phyloP scores from a whole-genome alignment of 208 protist species.

The Spongospora subterranea region DNA sequence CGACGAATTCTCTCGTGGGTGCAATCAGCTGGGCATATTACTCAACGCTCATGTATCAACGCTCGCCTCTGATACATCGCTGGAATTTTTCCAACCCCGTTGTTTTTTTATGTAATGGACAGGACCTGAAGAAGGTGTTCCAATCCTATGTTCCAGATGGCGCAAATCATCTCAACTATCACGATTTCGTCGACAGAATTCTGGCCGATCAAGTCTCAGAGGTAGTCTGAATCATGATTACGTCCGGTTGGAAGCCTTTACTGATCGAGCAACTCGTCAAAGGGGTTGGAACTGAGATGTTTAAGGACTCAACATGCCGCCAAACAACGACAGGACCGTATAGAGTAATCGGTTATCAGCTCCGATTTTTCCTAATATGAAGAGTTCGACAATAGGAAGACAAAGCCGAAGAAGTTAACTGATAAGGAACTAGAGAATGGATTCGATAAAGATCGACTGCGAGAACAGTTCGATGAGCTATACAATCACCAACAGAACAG shows the following conservation, averaged over 20 bases:
- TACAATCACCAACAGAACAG: not conserved
- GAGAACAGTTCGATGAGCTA: not conserved
- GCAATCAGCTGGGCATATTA: not conserved
- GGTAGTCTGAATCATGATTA: too few species aligned
- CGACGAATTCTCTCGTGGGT: constrained; percentile 17
- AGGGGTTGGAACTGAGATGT: constrained; percentile 25
- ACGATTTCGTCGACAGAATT: constrained; percentile 35
- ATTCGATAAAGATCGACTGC: not conserved
- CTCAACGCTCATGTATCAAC: constrained; percentile 4
- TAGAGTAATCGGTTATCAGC: not conserved
- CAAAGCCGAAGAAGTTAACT: not conserved
- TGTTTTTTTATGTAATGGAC: not conserved
- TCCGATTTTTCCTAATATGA: not conserved
- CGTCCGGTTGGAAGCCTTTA: not conserved
- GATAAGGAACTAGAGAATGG: not conserved
- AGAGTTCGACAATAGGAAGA: not conserved
- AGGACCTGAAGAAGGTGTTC: constrained; percentile 51
- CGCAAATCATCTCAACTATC: not conserved
- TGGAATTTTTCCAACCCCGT: too few species aligned
- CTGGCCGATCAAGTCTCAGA: not conserved
- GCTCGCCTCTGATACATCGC: not conserved
- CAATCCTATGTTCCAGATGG: not conserved
- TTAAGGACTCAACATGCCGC: not conserved
- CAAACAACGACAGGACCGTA: not conserved
- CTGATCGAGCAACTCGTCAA: not conserved